A percentile compares a stretch with the other conserved stretches of the same genome.
These are phyloP conservation scores for Porodaedalea pini DNA, from an alignment of 1,284 basidiomycete genomes.

Conservation along the genomic window DNA sequence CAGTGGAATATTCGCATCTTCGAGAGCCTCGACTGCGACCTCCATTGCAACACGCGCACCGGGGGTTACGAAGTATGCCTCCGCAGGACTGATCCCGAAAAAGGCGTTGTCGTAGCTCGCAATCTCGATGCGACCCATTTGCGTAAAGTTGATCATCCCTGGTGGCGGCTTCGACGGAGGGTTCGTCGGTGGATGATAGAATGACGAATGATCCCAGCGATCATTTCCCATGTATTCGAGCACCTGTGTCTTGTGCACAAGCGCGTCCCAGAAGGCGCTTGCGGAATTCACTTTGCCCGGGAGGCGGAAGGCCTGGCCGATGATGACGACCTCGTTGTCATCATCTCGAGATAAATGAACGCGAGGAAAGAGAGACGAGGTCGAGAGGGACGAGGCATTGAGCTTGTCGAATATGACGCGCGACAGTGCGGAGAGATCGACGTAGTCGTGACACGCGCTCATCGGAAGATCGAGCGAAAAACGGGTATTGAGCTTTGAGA, in stretches of 20 bases:
- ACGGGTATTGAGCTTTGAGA: slow-evolving; percentile 30
- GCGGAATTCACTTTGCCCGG: slow-evolving; percentile 33
- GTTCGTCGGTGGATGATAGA: slow-evolving; percentile 24
- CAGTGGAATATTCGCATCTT: slow-evolving; percentile 36
- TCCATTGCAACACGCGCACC: slow-evolving; percentile 33
- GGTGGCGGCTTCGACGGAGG: slow-evolving; percentile 22
- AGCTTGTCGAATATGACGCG: slow-evolving; percentile 26
- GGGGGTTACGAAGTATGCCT: slow-evolving; percentile 33
- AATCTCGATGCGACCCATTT: slow-evolving; percentile 34
- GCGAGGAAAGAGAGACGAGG: slow-evolving; percentile 1
- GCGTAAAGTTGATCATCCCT: slow-evolving; percentile 31
- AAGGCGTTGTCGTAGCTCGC: slow-evolving; percentile 34
- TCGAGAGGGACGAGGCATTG: slow-evolving; percentile 15
- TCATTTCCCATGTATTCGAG: slow-evolving; percentile 31
- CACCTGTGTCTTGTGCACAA: slow-evolving; percentile 32
- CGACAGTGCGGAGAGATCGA: slow-evolving; percentile 31
- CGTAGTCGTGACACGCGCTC: slow-evolving; percentile 34
- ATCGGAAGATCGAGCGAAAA: slow-evolving; percentile 30
- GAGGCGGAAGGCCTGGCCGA: slow-evolving; percentile 35
- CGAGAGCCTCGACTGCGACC: slow-evolving; percentile 35
- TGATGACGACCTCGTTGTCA: slow-evolving; percentile 29
- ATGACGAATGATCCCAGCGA: slow-evolving; percentile 36
- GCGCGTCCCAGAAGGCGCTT: slow-evolving; percentile 33
- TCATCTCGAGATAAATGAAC: slow-evolving; percentile 21
- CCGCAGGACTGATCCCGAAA: slow-evolving; percentile 35